Evolutionary conservation across 192 early-diverging fungal species (phyloP).

Genomic region (Gamsiella multidivaricata): DNA sequence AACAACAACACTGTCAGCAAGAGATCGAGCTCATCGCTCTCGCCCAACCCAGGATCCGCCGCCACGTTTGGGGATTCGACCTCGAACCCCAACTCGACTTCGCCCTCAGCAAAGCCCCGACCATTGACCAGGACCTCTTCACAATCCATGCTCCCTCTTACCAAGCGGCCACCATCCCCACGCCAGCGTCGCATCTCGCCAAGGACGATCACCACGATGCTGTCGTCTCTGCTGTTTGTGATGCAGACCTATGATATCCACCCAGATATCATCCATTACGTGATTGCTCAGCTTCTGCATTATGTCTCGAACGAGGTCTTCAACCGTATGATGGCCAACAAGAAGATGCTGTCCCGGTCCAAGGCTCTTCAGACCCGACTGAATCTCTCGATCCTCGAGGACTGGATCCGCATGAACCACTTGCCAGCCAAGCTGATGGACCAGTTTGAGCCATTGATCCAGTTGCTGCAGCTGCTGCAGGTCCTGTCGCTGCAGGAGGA

Average conservation of each 20-base stretch:
- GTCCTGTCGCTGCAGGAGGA: conserved; percentile 80
- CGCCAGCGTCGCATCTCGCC: conserved; percentile 66
- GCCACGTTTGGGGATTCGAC: conserved; percentile 16
- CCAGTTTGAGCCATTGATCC: conserved; percentile 77
- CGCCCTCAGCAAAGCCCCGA: conserved; percentile 16
- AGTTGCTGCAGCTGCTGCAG: conserved; percentile 86
- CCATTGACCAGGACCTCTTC: conserved; percentile 36
- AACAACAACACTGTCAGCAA: conserved; percentile 14
- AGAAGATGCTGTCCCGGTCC: conserved; percentile 78
- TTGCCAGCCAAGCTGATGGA: conserved; percentile 51
- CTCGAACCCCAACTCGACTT: conserved; percentile 5
- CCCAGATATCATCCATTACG: conserved; percentile 75
- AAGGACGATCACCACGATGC: conserved; percentile 74
- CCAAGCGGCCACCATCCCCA: conserved; percentile 47
- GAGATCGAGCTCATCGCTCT: conserved; percentile 33
- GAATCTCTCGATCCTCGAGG: conserved; percentile 83
- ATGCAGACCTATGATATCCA: conserved; percentile 82
- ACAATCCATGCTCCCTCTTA: conserved; percentile 19
- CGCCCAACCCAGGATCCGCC: conserved; percentile 26
- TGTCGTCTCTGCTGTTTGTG: conserved; percentile 74
- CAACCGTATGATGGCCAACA: conserved; percentile 85
- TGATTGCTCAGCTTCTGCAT: conserved; percentile 82
- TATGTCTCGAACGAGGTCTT: conserved; percentile 82
- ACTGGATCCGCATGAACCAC: conserved; percentile 83
- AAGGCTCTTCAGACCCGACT: conserved; percentile 87